Conservation (phyloP, 352 stramenopile genomes). For the Nannochloropsis limnetica region DNA sequence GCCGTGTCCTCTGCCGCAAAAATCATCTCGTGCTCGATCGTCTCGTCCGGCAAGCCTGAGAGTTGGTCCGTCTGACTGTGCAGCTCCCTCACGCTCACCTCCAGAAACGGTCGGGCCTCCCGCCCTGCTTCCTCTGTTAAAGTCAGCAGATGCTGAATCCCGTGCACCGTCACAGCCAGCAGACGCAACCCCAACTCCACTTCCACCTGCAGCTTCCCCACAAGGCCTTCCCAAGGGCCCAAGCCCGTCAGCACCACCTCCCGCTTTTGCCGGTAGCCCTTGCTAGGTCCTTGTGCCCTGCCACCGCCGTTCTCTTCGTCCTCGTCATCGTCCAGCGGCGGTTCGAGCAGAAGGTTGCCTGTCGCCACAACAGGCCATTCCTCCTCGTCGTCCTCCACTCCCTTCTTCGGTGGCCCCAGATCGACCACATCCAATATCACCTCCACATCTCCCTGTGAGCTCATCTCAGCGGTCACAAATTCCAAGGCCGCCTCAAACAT, state of each 20-base stretch:
- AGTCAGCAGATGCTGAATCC: slow-evolving; percentile 1
- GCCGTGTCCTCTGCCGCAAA: slow-evolving; percentile 21
- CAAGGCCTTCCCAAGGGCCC: slow-evolving; percentile 11
- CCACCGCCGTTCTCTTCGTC: background rate
- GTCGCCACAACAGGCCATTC: background rate
- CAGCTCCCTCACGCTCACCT: slow-evolving; percentile 17
- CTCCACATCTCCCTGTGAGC: background rate
- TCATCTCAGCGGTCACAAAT: slow-evolving; percentile 24
- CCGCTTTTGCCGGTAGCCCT: background rate
- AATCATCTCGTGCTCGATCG: slow-evolving; percentile 25
- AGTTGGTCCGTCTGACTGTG: slow-evolving; percentile 4
- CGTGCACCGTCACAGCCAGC: slow-evolving; percentile 4
- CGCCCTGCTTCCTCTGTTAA: background rate
- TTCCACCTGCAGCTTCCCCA: background rate
- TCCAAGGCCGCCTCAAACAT: background rate
- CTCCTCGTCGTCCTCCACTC: background rate
- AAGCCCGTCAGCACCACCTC: background rate
- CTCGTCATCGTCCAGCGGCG: background rate
- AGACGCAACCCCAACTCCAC: background rate
- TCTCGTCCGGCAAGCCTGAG: background rate
- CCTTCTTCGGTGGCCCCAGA: background rate
- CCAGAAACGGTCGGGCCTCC: background rate
- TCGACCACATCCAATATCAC: slow-evolving; percentile 16
- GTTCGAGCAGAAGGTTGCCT: background rate
- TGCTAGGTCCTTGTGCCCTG: background rate